Percentiles rank a stretch among this genome's conserved stretches.
These are phyloP conservation scores for Camelina neglecta DNA, from an alignment of 345 rosid species.

Conservation along the genomic window DNA sequence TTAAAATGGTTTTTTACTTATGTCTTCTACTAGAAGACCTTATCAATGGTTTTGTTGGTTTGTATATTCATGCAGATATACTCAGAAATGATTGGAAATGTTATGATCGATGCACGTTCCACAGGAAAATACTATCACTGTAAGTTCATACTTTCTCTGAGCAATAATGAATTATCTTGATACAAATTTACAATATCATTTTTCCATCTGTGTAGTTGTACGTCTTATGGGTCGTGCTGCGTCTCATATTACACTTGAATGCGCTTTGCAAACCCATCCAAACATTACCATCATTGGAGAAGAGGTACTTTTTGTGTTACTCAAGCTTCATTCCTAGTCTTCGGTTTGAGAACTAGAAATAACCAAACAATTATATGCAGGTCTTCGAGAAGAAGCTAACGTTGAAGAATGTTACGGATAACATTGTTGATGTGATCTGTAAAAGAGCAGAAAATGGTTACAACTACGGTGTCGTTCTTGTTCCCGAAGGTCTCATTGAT, in stretches of 20 bases:
- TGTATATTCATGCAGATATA: slow-evolving; percentile 62
- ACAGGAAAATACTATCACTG: slow-evolving; percentile 98
- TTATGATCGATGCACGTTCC: slow-evolving; percentile 98
- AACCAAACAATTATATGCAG: slow-evolving; percentile 46
- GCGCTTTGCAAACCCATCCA: slow-evolving; percentile 98
- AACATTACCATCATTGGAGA: slow-evolving; percentile 94
- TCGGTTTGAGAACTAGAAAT: slow-evolving; percentile 10
- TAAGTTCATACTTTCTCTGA: slow-evolving; percentile 45
- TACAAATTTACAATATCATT: neutral
- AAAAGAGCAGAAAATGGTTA: slow-evolving; percentile 74
- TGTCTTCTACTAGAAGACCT: neutral
- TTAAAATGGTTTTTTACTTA: too few relatives aligned
- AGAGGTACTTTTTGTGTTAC: slow-evolving; percentile 57
- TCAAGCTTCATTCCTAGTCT: slow-evolving; percentile 1
- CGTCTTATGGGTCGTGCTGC: slow-evolving; percentile 99
- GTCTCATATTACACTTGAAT: slow-evolving; percentile 95
- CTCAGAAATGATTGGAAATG: slow-evolving; percentile 97
- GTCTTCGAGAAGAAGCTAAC: slow-evolving; percentile 81
- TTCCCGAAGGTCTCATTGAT: slow-evolving; percentile 98
- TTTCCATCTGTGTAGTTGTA: slow-evolving; percentile 61
- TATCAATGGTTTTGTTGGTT: neutral
- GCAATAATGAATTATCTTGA: neutral
- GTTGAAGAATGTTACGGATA: slow-evolving; percentile 84
- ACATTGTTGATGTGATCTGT: slow-evolving; percentile 80
- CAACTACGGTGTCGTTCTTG: slow-evolving; percentile 91